A percentile compares a stretch with the other conserved stretches of the same genome.
Evolutionary conservation across 1,284 basidiomycete genomes (phyloP).

Genomic region (Calocybe gambosa): DNA sequence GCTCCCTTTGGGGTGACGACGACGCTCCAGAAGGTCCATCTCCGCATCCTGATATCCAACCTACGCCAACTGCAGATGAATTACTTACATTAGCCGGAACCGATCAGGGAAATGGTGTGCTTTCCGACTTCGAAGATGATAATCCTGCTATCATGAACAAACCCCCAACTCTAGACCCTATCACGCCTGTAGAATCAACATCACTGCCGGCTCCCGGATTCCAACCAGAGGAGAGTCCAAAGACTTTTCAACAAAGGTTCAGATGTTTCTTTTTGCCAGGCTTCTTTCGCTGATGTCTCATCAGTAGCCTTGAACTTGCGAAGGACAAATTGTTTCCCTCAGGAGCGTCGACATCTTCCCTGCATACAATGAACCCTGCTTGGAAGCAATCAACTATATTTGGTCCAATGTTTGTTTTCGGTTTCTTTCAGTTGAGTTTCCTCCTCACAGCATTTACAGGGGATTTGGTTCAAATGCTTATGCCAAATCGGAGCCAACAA

Average conservation of each 20-base stretch:
- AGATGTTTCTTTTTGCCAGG: neutral
- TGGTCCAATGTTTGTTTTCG: slow-evolving; percentile 45
- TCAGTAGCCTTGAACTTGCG: slow-evolving; percentile 31
- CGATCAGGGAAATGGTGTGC: slow-evolving; percentile 27
- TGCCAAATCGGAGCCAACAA: slow-evolving; percentile 1
- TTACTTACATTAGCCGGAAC: slow-evolving; percentile 42
- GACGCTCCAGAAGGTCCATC: slow-evolving; percentile 1
- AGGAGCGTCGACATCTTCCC: slow-evolving; percentile 16
- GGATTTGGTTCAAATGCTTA: slow-evolving; percentile 26
- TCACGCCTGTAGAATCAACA: neutral
- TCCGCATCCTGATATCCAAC: slow-evolving; percentile 5
- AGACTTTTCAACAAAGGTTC: slow-evolving; percentile 18
- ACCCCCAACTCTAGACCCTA: neutral
- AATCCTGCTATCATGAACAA: neutral
- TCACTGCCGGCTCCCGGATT: neutral
- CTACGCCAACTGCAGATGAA: slow-evolving; percentile 36
- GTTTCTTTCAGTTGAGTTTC: slow-evolving; percentile 1
- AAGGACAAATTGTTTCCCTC: slow-evolving; percentile 43
- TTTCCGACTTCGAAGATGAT: slow-evolving; percentile 55
- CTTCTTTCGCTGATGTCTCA: slow-evolving; percentile 4
- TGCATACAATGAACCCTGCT: slow-evolving; percentile 10
- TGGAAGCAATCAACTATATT: slow-evolving; percentile 47
- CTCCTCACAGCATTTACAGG: slow-evolving; percentile 19
- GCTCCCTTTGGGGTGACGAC: slow-evolving; percentile 10
- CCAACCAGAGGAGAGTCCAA: slow-evolving; percentile 1